These are phyloP conservation scores for Rugonectria rugulosa DNA, from an alignment of 2,329 filamentous ascomycete species.

Conservation along the genomic window DNA sequence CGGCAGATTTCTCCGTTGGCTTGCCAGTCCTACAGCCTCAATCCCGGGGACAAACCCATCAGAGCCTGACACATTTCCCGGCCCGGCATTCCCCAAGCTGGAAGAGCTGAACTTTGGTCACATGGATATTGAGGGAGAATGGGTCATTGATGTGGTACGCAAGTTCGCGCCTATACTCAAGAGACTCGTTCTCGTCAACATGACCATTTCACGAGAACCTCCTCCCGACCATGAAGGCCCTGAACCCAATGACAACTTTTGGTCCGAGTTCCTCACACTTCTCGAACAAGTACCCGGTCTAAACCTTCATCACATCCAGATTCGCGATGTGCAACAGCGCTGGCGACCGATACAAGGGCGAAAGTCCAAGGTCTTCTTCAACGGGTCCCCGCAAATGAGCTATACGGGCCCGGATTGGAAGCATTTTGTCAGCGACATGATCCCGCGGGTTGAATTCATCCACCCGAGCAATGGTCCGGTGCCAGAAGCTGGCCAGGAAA, in stretches of 20 bases:
- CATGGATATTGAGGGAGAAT: slow-evolving; percentile 37
- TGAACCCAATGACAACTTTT: slow-evolving; percentile 43
- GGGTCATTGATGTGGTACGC: slow-evolving; percentile 45
- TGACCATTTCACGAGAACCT: slow-evolving; percentile 40
- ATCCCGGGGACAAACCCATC: background rate
- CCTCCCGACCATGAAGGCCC: slow-evolving; percentile 11
- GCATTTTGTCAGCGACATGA: slow-evolving; percentile 44
- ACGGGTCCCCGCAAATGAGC: slow-evolving; percentile 12
- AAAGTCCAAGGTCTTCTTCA: slow-evolving; percentile 25
- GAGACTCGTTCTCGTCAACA: slow-evolving; percentile 54
- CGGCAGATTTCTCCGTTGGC: slow-evolving; percentile 49
- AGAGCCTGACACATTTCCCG: slow-evolving; percentile 10
- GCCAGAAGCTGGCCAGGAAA: slow-evolving; percentile 20
- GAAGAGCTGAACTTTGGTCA: slow-evolving; percentile 54
- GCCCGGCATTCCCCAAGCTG: slow-evolving; percentile 45
- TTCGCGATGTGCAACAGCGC: slow-evolving; percentile 41
- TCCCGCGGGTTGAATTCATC: slow-evolving; percentile 27
- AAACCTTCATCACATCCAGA: slow-evolving; percentile 43
- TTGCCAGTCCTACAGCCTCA: slow-evolving; percentile 34
- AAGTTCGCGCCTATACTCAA: slow-evolving; percentile 55
- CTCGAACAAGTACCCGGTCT: slow-evolving; percentile 44
- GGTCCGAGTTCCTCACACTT: slow-evolving; percentile 48
- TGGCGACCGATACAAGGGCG: slow-evolving; percentile 25
- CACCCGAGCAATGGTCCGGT: slow-evolving; percentile 17
- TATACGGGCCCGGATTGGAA: slow-evolving; percentile 48